Evolutionary conservation across 805 yeast species (phyloP), one percentile per base, ranked within the genome.

Genomic region (Candida gorgasii): DNA sequence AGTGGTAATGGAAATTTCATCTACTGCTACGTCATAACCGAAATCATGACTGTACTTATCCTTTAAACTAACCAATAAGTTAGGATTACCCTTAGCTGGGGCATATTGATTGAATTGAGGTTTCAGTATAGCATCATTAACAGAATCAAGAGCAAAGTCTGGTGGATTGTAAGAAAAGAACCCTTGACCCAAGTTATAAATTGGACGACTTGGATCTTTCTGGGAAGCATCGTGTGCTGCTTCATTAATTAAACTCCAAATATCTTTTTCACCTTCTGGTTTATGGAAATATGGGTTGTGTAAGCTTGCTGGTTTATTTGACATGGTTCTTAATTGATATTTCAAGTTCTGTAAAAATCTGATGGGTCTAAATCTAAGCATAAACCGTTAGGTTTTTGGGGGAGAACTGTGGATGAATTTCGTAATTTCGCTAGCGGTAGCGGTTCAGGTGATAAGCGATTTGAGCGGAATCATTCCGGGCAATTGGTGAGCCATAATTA

Each of bases 101-200:
- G 98, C 88, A 59, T 93, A 93, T 65, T 93, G 99, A 65, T 93
- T 93, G 60, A 79, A 79, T 45, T 82, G 73, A 3, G 98, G 84
- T 24, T 69, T 71, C 42, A 79, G 82, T 34, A 89, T 72, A 0
- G 97, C 92, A 32, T 76, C 73, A 50, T 81, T 78, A 13, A 92
- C 95, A 5, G 96, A 95, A 8, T 80, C 75, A 45, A 86, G 72
- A 12, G 95, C 97, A 65, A 93, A 93, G n/a, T 81, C 78, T 0
- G 99, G 99, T 2, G 99, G 99, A 22, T 90, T 78, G 62, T 92
- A 93, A 2, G 97, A 89, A 72, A 93, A 93, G 67, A 93, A 93
- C 1, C 99, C 99, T 63, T 93, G 99, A 24, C 99, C 99, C 44
- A 93, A 75, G 55, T 93, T 93, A 47, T 84, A 83, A 43, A 92